Conservation (phyloP, 345 rosid species). For the Excoecaria cochinchinensis region DNA sequence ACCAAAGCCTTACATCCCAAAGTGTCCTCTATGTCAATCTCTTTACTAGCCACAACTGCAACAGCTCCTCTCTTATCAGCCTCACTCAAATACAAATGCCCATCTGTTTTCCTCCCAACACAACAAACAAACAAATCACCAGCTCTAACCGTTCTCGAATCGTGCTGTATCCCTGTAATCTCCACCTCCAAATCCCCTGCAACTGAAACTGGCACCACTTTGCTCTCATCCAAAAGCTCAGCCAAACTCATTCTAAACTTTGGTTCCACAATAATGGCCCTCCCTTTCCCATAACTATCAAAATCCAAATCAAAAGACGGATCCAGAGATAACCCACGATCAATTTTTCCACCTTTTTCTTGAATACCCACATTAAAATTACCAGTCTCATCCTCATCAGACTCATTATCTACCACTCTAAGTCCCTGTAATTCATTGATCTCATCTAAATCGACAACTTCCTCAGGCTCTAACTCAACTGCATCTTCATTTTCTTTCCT, state of each 20-base stretch:
- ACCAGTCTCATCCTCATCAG: slow-evolving; percentile 28
- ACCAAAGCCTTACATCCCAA: slow-evolving; percentile 90
- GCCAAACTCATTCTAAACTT: slow-evolving; percentile 75
- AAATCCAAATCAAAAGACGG: slow-evolving; percentile 72
- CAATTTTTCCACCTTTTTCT: slow-evolving; percentile 26
- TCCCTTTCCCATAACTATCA: slow-evolving; percentile 59
- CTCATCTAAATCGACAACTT: slow-evolving; percentile 79
- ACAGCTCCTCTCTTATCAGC: slow-evolving; percentile 97
- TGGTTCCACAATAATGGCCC: slow-evolving; percentile 66
- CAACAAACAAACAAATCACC: slow-evolving; percentile 93
- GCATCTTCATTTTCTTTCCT: slow-evolving; percentile 34
- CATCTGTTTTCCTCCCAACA: slow-evolving; percentile 62
- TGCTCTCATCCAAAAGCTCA: slow-evolving; percentile 89
- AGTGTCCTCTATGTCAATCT: slow-evolving; percentile 87
- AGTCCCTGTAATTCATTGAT: slow-evolving; percentile 63
- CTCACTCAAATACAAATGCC: slow-evolving; percentile 74
- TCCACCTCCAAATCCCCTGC: slow-evolving; percentile 83
- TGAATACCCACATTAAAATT: slow-evolving; percentile 32
- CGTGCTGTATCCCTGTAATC: slow-evolving; percentile 86
- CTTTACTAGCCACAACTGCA: slow-evolving; percentile 90
- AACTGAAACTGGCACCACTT: slow-evolving; percentile 84
- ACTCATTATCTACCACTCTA: slow-evolving; percentile 35
- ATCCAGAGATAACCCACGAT: slow-evolving; percentile 32
- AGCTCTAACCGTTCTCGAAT: slow-evolving; percentile 73
- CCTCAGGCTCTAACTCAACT: slow-evolving; percentile 63